Conservation (phyloP, 148 eudicot genomes). For the Euryodendron excelsum region DNA sequence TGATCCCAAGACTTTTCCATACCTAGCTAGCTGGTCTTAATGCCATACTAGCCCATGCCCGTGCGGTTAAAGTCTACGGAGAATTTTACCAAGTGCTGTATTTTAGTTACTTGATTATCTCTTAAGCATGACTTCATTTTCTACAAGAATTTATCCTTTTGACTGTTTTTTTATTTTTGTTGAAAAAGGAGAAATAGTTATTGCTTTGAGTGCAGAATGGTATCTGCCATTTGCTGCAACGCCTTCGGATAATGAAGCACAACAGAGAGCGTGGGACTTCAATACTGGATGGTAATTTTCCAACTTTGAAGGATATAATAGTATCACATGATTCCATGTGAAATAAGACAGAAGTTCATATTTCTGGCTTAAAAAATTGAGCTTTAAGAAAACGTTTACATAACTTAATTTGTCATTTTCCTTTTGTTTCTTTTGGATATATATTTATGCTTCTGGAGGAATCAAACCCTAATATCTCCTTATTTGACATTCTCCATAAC, state of each 20-base stretch:
- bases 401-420: neutral
- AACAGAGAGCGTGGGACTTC: conserved; percentile 10
- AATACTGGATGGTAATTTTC: neutral
- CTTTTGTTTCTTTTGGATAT: too few relatives aligned
- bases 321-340: neutral
- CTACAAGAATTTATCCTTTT: too few relatives aligned
- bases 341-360: neutral
- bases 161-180: neutral
- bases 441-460: too few relatives aligned
- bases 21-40: neutral
- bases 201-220: conserved; percentile 5
- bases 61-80: neutral
- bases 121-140: neutral
- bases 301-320: neutral
- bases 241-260: neutral
- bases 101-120: neutral
- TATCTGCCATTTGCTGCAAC: neutral
- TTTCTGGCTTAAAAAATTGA: neutral
- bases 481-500: too few relatives aligned
- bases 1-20: neutral
- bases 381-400: neutral
- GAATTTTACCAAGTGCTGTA: neutral
- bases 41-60: neutral
- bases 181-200: neutral
- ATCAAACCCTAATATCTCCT: too few relatives aligned